Evolutionary conservation across 2,329 filamentous ascomycete species (phyloP).

Genomic region (Penicillium janthinellum): DNA sequence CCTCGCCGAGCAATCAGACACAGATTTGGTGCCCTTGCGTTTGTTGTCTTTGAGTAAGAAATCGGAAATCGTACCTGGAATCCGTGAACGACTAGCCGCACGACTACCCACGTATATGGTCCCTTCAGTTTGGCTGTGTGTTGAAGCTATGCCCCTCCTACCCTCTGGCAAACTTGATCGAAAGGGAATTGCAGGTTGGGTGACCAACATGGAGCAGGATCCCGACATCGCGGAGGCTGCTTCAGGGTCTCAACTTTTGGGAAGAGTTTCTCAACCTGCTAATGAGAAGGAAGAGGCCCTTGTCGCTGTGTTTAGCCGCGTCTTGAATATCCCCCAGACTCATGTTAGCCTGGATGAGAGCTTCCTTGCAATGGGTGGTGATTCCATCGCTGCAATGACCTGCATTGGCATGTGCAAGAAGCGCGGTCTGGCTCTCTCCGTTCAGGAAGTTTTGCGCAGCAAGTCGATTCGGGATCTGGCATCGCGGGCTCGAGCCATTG

Average conservation of each 20-base stretch:
- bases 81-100: constrained; percentile 33
- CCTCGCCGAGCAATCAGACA: constrained; percentile 20
- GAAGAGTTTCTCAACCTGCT: constrained; percentile 16
- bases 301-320: constrained; percentile 40
- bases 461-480: constrained; percentile 48
- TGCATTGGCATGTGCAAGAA: constrained; percentile 52
- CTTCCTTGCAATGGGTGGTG: constrained; percentile 51
- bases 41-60: constrained; percentile 27
- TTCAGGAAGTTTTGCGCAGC: constrained; percentile 52
- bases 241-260: neutral
- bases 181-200: constrained; percentile 41
- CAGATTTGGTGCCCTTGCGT: constrained; percentile 26
- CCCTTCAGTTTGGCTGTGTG: constrained; percentile 49
- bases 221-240: constrained; percentile 22
- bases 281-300: constrained; percentile 35
- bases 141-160: constrained; percentile 48
- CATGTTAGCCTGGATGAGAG: constrained; percentile 39
- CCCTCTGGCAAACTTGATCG: constrained; percentile 51
- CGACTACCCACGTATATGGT: constrained; percentile 52
- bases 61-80: constrained; percentile 23
- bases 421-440: constrained; percentile 47
- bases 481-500: constrained; percentile 32
- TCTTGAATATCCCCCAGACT: constrained; percentile 40
- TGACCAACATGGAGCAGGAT: constrained; percentile 33
- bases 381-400: constrained; percentile 55